Percentiles rank a stretch among this genome's conserved stretches.
Evolutionary conservation across 352 stramenopile genomes (phyloP).

Genomic region (Pythium volutum): DNA sequence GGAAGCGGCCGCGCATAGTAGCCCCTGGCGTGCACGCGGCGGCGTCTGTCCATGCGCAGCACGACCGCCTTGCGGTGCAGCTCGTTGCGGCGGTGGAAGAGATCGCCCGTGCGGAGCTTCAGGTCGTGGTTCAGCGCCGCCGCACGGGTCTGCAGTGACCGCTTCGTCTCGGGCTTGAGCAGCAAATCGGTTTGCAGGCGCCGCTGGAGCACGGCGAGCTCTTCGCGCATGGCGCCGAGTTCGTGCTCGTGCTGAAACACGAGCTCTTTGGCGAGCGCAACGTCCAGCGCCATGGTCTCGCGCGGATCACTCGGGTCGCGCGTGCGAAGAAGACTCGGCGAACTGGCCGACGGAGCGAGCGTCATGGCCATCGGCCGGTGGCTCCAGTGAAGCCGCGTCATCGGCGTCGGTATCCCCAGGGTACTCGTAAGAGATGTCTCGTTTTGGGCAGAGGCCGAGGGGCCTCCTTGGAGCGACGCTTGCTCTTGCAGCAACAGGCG

Average conservation of each 20-base stretch:
- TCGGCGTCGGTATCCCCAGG: neutral
- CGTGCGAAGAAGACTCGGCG: neutral
- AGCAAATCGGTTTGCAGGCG: slow-evolving; percentile 32
- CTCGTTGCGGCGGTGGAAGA: slow-evolving; percentile 77
- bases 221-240: slow-evolving; percentile 50
- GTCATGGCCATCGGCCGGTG: slow-evolving; percentile 34
- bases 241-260: slow-evolving; percentile 63
- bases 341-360: slow-evolving; percentile 8
- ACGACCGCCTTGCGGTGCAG: slow-evolving; percentile 56
- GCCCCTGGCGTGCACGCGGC: slow-evolving; percentile 1
- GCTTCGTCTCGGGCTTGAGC: slow-evolving; percentile 36
- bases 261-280: slow-evolving; percentile 53
- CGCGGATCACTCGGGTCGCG: slow-evolving; percentile 10
- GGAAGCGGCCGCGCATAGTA: neutral
- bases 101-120: slow-evolving; percentile 59
- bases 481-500: slow-evolving; percentile 49
- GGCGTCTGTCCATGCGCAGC: slow-evolving; percentile 23
- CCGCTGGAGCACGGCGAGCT: slow-evolving; percentile 44
- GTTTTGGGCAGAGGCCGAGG: neutral
- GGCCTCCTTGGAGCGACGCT: slow-evolving; percentile 17
- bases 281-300: slow-evolving; percentile 42
- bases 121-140: slow-evolving; percentile 53
- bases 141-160: slow-evolving; percentile 48
- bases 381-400: slow-evolving; percentile 40
- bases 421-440: neutral